Evolutionary conservation across 495 filamentous ascomycete species (phyloP), one percentile per base, ranked within the genome.

Genomic region (Diplogelasinospora grovesii): DNA sequence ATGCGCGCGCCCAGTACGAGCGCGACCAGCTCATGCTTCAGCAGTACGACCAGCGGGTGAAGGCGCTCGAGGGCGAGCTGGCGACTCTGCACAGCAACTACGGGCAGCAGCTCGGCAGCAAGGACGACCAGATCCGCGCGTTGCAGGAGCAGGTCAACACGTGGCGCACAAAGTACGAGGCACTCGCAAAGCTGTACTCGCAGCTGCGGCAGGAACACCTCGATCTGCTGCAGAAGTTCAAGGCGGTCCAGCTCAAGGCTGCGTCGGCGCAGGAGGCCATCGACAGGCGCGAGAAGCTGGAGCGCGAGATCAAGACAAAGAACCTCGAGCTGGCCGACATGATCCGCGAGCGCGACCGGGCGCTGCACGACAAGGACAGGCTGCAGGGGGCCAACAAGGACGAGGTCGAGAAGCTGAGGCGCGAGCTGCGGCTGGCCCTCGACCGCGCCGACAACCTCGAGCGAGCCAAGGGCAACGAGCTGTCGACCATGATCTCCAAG

Each of bases 291-390:
- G 93, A 98, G 65, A 95, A 90, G 67, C 74, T 98, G 42, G 86
- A 96, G 65, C 81, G 90, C 8, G 92, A 98, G 63, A 83, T 97
- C 56, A 98, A 98, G 73, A 94, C 89, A 16, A 98, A 96, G 78
- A 98, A 97, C 58, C 71, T 97, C 13, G 93, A 98, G 64, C 69
- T 98, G 29, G 92, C 92, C 36, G 90, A 97, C 60, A 96, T 98
- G 92, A 98, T 98, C 43, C 79, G 92, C 4, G 92, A 98, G 62
- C 74, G 92, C 53, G 92, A 98, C 59, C 79, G 92, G 50, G 92
- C 92, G n/a, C 61, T 95, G 27, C 86, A 95, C 46, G 93, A 98
- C 30, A 80, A 86, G 48, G 92, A 98, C 55, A 80, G 92, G 33
- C 56, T 85, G 16, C 77, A 74, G 33, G 93, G 92, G 34, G 82